Base-by-base conservation (phyloP, 257 asterid species). In the Salvia rosmarinus region DNA sequence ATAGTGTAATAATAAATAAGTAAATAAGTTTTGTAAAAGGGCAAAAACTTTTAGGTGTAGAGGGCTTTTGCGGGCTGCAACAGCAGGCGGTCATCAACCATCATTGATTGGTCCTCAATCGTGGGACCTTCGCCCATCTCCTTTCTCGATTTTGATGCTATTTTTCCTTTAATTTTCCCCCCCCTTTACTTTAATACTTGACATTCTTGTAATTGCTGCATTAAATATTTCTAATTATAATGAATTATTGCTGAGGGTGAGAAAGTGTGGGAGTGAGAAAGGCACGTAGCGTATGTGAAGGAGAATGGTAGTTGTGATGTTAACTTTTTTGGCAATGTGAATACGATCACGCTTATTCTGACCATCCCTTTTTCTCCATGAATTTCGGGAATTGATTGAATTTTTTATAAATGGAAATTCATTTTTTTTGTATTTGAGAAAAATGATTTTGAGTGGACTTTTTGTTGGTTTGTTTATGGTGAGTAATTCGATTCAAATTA, bases 41-140 rank as follows among this genome's bases (percentile, higher is more conserved):
- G 1, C 0, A 59, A 28, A n/a, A 6, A 39, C 79, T 79, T 78
- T 79, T n/a, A 10, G 5, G 23, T 25, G 59, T 65, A 44, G 62
- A 25, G 49, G 40, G 40, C 7, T 19, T 51, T 51, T 37, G 65
- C 49, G 64, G 20, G 59, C 20, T 30, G 32, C 52, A 32, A 44
- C 20, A 30, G 32, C 52, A 32, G 54, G 39, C 47, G 75, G 60
- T 39, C 66, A 30, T 20, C 20, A 12, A 59, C 52, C 72, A 73
- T 73, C 75, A 73, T 64, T 73, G 61, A 50, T 77, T 77, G 80
- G 77, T 75, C 81, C 72, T 65, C 85, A 76, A 76, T 80, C 81
- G 68, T 81, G 82, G 82, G 77, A 68, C 68, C 72, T 64, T n/a
- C 39, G 52, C 71, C 68, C 52, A 47, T 56, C 19, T 6, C 74